A percentile compares a stretch with the other conserved stretches of the same genome.
Conservation (phyloP, 2,329 filamentous ascomycete species). For the Byssochlamys sp. region DNA sequence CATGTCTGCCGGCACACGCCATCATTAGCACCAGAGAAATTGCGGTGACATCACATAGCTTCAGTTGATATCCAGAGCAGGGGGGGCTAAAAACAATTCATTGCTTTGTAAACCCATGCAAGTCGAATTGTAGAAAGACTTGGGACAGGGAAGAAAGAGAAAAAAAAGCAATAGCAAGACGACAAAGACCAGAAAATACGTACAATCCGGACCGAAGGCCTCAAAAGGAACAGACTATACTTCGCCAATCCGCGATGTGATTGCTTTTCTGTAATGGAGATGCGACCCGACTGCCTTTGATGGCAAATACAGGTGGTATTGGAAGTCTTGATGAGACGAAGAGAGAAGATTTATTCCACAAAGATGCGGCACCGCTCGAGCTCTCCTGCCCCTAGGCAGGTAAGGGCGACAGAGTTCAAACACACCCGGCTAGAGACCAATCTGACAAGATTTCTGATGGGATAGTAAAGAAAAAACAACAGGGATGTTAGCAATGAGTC, state of each 20-base stretch:
- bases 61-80: background rate
- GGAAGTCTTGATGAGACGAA: conserved; percentile 10
- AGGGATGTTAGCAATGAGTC: conserved; percentile 7
- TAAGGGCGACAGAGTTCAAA: conserved; percentile 2
- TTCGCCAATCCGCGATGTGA: conserved; percentile 4
- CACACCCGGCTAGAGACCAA: conserved; percentile 11
- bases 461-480: conserved; percentile 9
- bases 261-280: conserved; percentile 11
- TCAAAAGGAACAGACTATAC: conserved; percentile 5
- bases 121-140: conserved; percentile 4
- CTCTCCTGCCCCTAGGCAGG: conserved; percentile 14
- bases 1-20: conserved; percentile 32
- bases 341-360: conserved; percentile 14
- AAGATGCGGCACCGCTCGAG: conserved; percentile 12
- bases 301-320: conserved; percentile 20
- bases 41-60: conserved; percentile 2
- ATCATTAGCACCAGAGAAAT: conserved; percentile 27
- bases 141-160: conserved; percentile 5
- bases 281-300: conserved; percentile 14
- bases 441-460: conserved; percentile 9
- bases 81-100: background rate
- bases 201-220: conserved; percentile 28
- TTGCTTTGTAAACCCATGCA: conserved; percentile 2
- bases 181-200: conserved; percentile 26
- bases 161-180: conserved; percentile 9